Conservation (phyloP, 768 basidiomycete species). For the Phaffia tasmanica region DNA sequence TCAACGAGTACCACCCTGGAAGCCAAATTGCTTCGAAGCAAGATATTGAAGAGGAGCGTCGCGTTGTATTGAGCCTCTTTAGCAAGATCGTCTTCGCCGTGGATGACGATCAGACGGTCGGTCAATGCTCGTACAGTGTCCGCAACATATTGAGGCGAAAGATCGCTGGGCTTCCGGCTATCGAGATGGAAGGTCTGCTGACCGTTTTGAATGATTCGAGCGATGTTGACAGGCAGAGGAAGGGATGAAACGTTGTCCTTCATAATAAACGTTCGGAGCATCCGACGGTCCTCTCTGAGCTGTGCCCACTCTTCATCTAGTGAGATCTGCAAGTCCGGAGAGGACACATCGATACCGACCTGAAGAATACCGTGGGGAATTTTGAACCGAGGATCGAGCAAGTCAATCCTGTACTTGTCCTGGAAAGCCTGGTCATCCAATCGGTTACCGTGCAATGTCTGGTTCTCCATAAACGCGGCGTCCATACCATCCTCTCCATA, state of each 20-base stretch:
- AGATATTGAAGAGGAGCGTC: conserved; percentile 84
- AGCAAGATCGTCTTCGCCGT: conserved; percentile 66
- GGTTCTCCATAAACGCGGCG: conserved; percentile 91
- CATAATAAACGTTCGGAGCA: conserved; percentile 76
- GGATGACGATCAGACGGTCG: conserved; percentile 71
- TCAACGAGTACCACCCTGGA: conserved; percentile 76
- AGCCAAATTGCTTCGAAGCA: conserved; percentile 78
- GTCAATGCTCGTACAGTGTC: conserved; percentile 63
- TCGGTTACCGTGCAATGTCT: conserved; percentile 79
- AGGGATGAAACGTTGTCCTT: conserved; percentile 56
- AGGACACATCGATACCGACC: conserved; percentile 75
- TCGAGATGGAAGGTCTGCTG: conserved; percentile 96
- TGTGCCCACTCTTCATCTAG: conserved; percentile 67
- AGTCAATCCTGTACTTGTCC: conserved; percentile 86
- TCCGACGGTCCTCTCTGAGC: conserved; percentile 59
- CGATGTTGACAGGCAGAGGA: conserved; percentile 88
- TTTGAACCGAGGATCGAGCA: conserved; percentile 55
- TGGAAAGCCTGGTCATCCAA: conserved; percentile 74
- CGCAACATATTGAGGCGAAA: conserved; percentile 77
- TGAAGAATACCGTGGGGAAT: conserved; percentile 71
- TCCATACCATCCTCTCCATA: conserved; percentile 99
- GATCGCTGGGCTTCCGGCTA: conserved; percentile 79
- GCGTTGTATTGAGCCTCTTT: conserved; percentile 73
- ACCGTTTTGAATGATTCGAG: conserved; percentile 90
- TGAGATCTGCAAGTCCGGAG: conserved; percentile 66